phyloP scores from a whole-genome alignment of 179 eudicot genomes.

The Beta lomatogona region DNA sequence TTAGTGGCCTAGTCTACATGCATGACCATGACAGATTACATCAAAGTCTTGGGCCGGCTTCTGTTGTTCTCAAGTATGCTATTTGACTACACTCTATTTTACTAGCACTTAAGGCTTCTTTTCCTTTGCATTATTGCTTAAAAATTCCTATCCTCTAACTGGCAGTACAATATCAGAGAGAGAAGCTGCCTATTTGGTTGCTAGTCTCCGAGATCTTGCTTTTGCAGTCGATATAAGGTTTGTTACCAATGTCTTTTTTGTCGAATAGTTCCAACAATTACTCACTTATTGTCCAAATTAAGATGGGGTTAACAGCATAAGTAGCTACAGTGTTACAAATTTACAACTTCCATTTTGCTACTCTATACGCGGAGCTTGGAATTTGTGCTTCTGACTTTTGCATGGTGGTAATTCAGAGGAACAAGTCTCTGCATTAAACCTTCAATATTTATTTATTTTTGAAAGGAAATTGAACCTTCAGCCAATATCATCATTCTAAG shows the following conservation, averaged over 20 bases:
- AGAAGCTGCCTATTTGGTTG: conserved; percentile 78
- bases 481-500: not conserved
- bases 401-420: not conserved
- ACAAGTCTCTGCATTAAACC: not conserved
- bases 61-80: conserved; percentile 91
- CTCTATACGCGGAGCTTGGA: not conserved
- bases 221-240: conserved; percentile 96
- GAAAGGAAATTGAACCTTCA: too few relatives aligned
- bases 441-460: not conserved
- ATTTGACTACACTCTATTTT: conserved; percentile 13
- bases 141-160: conserved; percentile 18
- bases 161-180: conserved; percentile 77
- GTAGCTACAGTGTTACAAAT: not conserved
- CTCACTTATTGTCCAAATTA: not conserved
- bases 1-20: conserved; percentile 83
- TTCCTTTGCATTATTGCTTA: conserved; percentile 12
- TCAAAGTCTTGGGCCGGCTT: conserved; percentile 98
- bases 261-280: not conserved
- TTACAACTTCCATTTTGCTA: not conserved
- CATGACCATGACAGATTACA: conserved; percentile 86
- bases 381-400: conserved; percentile 2
- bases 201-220: conserved; percentile 90
- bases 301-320: not conserved
- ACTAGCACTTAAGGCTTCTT: not conserved
- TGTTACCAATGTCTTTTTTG: conserved; percentile 2